These are phyloP conservation scores for Physcomitrellopsis africana DNA, from an alignment of 225 moss, liverwort and hornwort genomes.

Conservation along the genomic window DNA sequence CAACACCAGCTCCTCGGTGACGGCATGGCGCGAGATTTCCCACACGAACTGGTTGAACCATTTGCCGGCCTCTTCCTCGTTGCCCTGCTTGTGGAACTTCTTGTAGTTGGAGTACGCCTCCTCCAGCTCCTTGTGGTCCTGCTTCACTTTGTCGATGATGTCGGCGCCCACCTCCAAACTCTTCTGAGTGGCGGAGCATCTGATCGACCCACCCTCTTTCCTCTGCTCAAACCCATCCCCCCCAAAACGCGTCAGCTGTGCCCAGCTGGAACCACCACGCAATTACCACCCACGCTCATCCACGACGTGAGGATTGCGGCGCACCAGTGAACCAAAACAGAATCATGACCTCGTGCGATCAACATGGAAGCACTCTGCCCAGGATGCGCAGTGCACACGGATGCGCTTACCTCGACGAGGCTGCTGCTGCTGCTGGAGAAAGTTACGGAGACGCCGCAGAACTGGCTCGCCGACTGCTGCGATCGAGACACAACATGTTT, in stretches of 20 bases:
- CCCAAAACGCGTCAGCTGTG: background rate
- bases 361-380: background rate
- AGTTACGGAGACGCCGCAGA: conserved; percentile 11
- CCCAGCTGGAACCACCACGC: too few relatives aligned
- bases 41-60: conserved; percentile 64
- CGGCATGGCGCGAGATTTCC: conserved; percentile 49
- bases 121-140: conserved; percentile 41
- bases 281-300: too few relatives aligned
- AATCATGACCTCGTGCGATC: too few relatives aligned
- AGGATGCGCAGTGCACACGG: background rate
- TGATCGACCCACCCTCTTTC: background rate
- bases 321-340: too few relatives aligned
- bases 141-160: conserved; percentile 40
- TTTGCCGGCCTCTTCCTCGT: conserved; percentile 40
- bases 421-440: background rate
- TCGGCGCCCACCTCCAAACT: conserved; percentile 21
- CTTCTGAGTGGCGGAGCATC: conserved; percentile 12
- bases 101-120: conserved; percentile 43
- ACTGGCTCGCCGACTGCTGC: conserved; percentile 8
- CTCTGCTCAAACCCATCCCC: background rate
- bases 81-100: conserved; percentile 25
- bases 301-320: too few relatives aligned
- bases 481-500: background rate
- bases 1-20: conserved; percentile 46
- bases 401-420: background rate